phyloP scores from a whole-genome alignment of 192 early-diverging fungal species.

The Physocladia obscura region DNA sequence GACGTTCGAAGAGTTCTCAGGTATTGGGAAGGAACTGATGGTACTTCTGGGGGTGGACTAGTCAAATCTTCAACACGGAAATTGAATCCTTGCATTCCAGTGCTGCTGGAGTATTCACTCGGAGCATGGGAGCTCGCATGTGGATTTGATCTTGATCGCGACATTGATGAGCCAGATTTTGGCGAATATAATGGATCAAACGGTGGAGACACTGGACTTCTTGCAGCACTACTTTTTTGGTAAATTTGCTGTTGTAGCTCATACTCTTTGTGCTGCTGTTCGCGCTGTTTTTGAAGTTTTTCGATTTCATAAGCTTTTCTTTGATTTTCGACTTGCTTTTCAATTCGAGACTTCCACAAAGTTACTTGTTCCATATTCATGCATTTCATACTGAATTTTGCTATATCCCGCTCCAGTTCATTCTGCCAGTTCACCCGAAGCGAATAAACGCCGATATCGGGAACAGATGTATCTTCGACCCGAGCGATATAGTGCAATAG shows the following conservation, averaged over 20 bases:
- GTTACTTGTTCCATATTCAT: constrained; percentile 87
- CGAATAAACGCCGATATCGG: constrained; percentile 37
- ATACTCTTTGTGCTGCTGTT: too few relatives aligned
- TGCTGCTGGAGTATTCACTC: too few relatives aligned
- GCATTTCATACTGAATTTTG: constrained; percentile 83
- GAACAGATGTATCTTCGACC: constrained; percentile 62
- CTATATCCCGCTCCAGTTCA: constrained; percentile 68
- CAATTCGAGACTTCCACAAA: constrained; percentile 81
- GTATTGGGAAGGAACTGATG: too few relatives aligned
- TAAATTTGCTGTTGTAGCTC: too few relatives aligned
- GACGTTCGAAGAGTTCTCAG: too few relatives aligned
- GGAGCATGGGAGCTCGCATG: too few relatives aligned
- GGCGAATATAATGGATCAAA: too few relatives aligned
- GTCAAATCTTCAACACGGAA: too few relatives aligned
- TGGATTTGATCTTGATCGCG: background rate
- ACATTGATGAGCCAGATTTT: background rate
- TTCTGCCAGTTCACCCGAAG: constrained; percentile 81
- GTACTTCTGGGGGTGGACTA: too few relatives aligned
- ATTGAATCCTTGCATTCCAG: too few relatives aligned
- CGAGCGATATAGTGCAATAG: constrained; percentile 75
- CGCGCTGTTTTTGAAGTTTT: background rate
- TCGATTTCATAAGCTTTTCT: background rate
- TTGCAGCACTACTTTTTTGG: too few relatives aligned
- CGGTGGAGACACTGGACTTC: too few relatives aligned
- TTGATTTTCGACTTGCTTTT: constrained; percentile 55